Percentiles rank a stretch among this genome's conserved stretches.
Evolutionary conservation across 768 basidiomycete genomes (phyloP).

Genomic region (Hypsizygus marmoreus): DNA sequence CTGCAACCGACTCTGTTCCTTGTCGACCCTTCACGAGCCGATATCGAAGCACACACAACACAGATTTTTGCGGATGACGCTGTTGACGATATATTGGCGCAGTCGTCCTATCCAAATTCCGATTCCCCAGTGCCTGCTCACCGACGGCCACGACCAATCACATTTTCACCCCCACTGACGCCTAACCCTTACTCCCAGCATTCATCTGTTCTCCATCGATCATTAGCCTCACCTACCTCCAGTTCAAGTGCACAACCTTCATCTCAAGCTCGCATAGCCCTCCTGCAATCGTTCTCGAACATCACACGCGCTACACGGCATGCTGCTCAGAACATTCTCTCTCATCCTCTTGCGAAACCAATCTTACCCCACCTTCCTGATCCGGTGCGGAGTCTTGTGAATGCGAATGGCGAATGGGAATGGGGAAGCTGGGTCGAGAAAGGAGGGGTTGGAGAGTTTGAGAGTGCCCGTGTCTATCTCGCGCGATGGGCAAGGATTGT

Average conservation of each 20-base stretch:
- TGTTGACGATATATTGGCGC: conserved; percentile 83
- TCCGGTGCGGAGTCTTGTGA: conserved; percentile 87
- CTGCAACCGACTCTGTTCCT: conserved; percentile 87
- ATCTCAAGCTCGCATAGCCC: conserved; percentile 75
- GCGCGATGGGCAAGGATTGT: conserved; percentile 97
- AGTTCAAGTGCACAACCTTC: conserved; percentile 51
- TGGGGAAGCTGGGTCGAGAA: conserved; percentile 95
- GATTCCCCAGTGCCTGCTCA: conserved; percentile 85
- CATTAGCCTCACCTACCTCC: conserved; percentile 59
- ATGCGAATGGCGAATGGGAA: conserved; percentile 87
- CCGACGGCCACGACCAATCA: conserved; percentile 70
- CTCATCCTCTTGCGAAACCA: conserved; percentile 94
- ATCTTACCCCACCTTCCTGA: conserved; percentile 96
- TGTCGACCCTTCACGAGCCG: conserved; percentile 89
- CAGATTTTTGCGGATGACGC: conserved; percentile 85
- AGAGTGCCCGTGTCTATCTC: conserved; percentile 93
- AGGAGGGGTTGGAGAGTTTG: conserved; percentile 93
- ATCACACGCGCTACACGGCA: conserved; percentile 92
- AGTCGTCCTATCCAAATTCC: conserved; percentile 75
- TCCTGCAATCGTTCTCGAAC: conserved; percentile 93
- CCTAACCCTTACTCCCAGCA: conserved; percentile 63
- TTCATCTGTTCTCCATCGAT: conserved; percentile 80
- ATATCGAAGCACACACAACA: conserved; percentile 88
- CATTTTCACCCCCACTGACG: conserved; percentile 32
- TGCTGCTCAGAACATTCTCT: conserved; percentile 92